Percentiles rank a stretch among this genome's conserved stretches.
phyloP scores from a whole-genome alignment of 2,329 filamentous ascomycete species.

The Hysterium pulicare region DNA sequence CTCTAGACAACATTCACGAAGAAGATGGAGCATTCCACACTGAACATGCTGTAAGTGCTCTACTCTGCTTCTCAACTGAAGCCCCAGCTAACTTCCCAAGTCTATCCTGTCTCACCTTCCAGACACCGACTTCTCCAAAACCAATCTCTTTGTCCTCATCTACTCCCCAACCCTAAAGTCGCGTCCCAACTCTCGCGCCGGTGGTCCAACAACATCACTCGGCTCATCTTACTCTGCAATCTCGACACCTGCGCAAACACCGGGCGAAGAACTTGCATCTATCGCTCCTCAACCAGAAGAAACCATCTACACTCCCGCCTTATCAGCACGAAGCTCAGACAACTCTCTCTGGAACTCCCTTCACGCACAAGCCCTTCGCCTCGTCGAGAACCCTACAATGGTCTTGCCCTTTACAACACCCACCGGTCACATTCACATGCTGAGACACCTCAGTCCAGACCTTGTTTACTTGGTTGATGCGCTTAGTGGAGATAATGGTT shows the following conservation, averaged over 20 bases:
- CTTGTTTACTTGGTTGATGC: constrained; percentile 86
- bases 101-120: constrained; percentile 83
- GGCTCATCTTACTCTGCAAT: constrained; percentile 88
- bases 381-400: constrained; percentile 83
- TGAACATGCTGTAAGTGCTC: constrained; percentile 74
- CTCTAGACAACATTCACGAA: constrained; percentile 53
- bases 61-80: not conserved
- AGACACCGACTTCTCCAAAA: constrained; percentile 66
- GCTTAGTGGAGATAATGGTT: constrained; percentile 71
- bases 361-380: constrained; percentile 71
- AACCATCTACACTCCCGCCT: constrained; percentile 32
- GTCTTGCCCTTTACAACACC: constrained; percentile 83
- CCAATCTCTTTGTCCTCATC: constrained; percentile 83
- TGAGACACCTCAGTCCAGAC: constrained; percentile 81
- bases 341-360: constrained; percentile 69
- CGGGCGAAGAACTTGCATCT: constrained; percentile 55
- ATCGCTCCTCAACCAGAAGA: constrained; percentile 47
- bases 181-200: constrained; percentile 48
- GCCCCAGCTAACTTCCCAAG: constrained; percentile 32
- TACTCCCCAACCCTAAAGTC: constrained; percentile 81
- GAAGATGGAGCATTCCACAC: constrained; percentile 57
- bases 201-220: constrained; percentile 55
- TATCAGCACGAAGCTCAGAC: constrained; percentile 32
- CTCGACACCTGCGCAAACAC: constrained; percentile 62
- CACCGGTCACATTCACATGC: constrained; percentile 80